Conservation (phyloP, 2,329 filamentous ascomycete genomes). For the Pestalotiopsis sp. region DNA sequence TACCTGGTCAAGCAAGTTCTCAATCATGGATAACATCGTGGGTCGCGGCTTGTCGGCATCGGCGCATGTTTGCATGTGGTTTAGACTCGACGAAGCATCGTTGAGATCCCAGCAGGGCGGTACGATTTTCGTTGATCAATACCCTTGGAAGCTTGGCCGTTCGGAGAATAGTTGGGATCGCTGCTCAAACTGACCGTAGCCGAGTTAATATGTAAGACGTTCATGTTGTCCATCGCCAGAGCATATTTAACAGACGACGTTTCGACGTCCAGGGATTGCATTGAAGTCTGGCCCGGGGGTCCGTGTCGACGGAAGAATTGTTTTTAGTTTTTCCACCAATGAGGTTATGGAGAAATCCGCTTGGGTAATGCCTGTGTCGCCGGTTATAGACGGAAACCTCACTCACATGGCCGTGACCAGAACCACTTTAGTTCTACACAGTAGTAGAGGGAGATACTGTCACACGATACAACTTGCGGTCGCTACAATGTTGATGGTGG, state of each 20-base stretch:
- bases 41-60: not conserved
- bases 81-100: not conserved
- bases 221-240: not conserved
- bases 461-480: not conserved
- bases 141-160: not conserved
- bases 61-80: not conserved
- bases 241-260: not conserved
- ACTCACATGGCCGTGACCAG: not conserved
- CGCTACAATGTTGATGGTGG: not conserved
- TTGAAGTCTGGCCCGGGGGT: not conserved
- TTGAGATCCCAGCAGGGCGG: not conserved
- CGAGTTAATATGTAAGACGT: not conserved
- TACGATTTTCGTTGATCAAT: not conserved
- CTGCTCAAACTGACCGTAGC: not conserved
- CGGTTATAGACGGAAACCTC: not conserved
- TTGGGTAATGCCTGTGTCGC: not conserved
- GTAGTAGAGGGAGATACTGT: not conserved
- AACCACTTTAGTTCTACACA: not conserved
- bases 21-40: conserved; percentile 2
- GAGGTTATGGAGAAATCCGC: not conserved
- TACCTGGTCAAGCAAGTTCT: not conserved
- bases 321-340: conserved; percentile 9
- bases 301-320: not conserved
- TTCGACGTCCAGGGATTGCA: conserved; percentile 2
- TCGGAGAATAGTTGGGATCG: not conserved